These are phyloP conservation scores for Sordaria brevicollis DNA, from an alignment of 495 filamentous ascomycete species.

Conservation along the genomic window DNA sequence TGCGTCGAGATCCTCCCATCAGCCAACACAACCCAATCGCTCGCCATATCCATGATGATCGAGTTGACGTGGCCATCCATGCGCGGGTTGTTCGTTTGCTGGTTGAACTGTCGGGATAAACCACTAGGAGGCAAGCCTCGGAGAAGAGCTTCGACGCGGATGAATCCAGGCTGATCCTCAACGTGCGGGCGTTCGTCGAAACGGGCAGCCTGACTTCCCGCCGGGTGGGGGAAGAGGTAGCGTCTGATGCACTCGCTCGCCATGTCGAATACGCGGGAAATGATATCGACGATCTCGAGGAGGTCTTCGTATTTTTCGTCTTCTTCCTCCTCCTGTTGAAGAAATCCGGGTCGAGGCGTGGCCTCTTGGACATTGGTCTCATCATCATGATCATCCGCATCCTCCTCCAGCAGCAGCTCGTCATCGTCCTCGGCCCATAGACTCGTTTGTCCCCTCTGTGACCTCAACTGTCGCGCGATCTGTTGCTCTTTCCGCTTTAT, in stretches of 20 bases:
- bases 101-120: too few relatives aligned
- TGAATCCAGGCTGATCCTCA: neutral
- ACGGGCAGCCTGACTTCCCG: too few relatives aligned
- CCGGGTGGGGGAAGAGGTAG: neutral
- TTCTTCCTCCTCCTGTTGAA: neutral
- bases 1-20: conserved; percentile 17
- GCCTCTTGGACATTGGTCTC: too few relatives aligned
- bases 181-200: neutral
- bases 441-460: too few relatives aligned
- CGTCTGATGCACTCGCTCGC: neutral
- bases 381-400: too few relatives aligned
- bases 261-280: neutral
- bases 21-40: conserved; percentile 27
- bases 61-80: conserved; percentile 23
- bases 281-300: too few relatives aligned
- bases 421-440: too few relatives aligned
- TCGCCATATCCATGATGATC: conserved; percentile 26
- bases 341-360: too few relatives aligned
- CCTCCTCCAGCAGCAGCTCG: too few relatives aligned
- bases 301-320: too few relatives aligned
- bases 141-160: neutral
- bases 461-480: too few relatives aligned
- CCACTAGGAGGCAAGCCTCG: neutral
- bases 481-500: too few relatives aligned
- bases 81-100: conserved; percentile 7